Percentiles rank a stretch among this genome's conserved stretches.
phyloP scores from a whole-genome alignment of 2,329 filamentous ascomycete species.

The Neonectria hederae region DNA sequence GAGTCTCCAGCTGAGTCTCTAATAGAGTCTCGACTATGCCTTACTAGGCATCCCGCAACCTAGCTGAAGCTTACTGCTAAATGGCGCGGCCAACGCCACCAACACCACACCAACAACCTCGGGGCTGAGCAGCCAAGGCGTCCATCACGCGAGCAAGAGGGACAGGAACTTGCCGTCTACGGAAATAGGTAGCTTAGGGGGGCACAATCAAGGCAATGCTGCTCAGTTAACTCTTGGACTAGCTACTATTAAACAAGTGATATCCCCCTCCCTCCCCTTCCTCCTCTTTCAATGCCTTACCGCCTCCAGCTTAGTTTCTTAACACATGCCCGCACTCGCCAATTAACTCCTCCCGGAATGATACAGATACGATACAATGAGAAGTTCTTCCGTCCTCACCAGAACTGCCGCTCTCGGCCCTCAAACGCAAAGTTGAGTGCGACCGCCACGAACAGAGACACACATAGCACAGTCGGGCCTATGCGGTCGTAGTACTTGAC shows the following conservation, averaged over 20 bases:
- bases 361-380: constrained; percentile 14
- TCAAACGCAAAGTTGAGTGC: constrained; percentile 83
- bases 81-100: neutral
- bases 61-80: neutral
- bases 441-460: constrained; percentile 77
- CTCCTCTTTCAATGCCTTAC: constrained; percentile 18
- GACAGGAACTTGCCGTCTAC: neutral
- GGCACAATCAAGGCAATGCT: neutral
- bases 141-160: neutral
- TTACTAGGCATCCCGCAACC: neutral
- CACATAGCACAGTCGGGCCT: constrained; percentile 82
- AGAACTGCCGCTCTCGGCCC: constrained; percentile 67
- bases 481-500: constrained; percentile 91
- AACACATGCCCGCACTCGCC: constrained; percentile 3
- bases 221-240: constrained; percentile 22
- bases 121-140: neutral
- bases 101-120: neutral
- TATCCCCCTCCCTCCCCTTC: neutral
- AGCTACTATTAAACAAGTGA: constrained; percentile 13
- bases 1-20: neutral
- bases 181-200: neutral
- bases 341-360: constrained; percentile 22
- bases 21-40: neutral
- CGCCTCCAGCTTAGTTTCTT: constrained; percentile 4
- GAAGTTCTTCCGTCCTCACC: constrained; percentile 48